Percentiles rank a stretch among this genome's conserved stretches.
Conservation (phyloP, 371 early-diverging fungal species). For the Edhazardia aedis region DNA sequence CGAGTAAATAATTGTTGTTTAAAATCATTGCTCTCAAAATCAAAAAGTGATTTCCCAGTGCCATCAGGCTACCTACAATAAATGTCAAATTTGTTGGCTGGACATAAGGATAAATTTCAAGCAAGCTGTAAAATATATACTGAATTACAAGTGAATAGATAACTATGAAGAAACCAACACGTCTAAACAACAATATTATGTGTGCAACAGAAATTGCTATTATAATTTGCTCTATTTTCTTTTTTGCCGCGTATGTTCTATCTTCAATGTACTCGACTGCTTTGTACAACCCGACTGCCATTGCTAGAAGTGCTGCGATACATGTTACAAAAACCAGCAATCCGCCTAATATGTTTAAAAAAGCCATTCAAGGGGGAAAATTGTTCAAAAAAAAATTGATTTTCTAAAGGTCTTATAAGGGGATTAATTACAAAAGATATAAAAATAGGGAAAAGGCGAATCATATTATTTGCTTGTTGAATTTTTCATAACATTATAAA, state of each 20-base stretch:
- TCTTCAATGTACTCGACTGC: slow-evolving; percentile 45
- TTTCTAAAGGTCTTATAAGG: too few relatives aligned
- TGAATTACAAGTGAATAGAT: slow-evolving; percentile 34
- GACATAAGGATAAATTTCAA: slow-evolving; percentile 40
- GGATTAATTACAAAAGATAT: too few relatives aligned
- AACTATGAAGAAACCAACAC: slow-evolving; percentile 28
- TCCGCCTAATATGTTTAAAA: too few relatives aligned
- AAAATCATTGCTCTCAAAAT: slow-evolving; percentile 16
- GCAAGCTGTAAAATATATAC: slow-evolving; percentile 35
- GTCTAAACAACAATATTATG: slow-evolving; percentile 31
- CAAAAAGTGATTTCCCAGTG: slow-evolving; percentile 45
- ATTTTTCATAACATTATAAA: too few relatives aligned
- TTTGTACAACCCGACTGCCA: slow-evolving; percentile 33
- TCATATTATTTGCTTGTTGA: too few relatives aligned
- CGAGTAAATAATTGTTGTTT: slow-evolving; percentile 11
- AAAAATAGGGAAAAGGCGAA: too few relatives aligned
- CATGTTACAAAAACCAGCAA: too few relatives aligned
- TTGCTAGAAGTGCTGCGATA: slow-evolving; percentile 19
- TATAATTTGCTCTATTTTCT: slow-evolving; percentile 32
- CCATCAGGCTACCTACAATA: slow-evolving; percentile 35
- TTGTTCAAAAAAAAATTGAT: too few relatives aligned
- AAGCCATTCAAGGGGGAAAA: too few relatives aligned
- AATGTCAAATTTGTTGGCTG: slow-evolving; percentile 36
- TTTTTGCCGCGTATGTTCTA: slow-evolving; percentile 42
- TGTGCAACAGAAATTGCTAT: slow-evolving; percentile 21